Evolutionary conservation across 768 basidiomycete species (phyloP).

Genomic region (Rickenella mellea): DNA sequence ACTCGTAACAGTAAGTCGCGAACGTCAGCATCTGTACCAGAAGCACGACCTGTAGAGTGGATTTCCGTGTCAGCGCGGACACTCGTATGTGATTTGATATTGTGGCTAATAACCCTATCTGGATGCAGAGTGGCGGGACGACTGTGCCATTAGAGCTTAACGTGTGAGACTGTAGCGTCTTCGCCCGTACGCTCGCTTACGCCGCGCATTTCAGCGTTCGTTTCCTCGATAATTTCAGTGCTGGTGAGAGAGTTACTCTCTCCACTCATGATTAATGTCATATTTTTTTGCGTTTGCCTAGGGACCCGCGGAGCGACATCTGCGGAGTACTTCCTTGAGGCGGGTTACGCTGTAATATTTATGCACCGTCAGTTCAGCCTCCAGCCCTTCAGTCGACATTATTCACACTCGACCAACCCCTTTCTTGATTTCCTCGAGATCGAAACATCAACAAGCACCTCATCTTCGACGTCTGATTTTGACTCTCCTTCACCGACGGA

Average conservation of each 20-base stretch:
- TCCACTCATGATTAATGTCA: neutral
- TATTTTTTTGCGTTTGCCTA: constrained; percentile 18
- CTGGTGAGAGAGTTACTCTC: constrained; percentile 43
- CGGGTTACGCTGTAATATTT: constrained; percentile 96
- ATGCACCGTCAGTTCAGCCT: constrained; percentile 97
- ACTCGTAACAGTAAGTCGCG: constrained; percentile 75
- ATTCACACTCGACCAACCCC: constrained; percentile 95
- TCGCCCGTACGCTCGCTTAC: constrained; percentile 9
- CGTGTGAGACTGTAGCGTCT: constrained; percentile 58
- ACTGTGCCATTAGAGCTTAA: constrained; percentile 98
- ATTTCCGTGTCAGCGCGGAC: too few species aligned
- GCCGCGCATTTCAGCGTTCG: constrained; percentile 62
- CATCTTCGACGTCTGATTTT: too few species aligned
- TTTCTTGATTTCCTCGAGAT: constrained; percentile 94
- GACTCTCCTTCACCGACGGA: constrained; percentile 10
- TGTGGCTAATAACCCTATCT: constrained; percentile 2
- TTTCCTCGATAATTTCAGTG: constrained; percentile 98
- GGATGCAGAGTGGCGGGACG: constrained; percentile 84
- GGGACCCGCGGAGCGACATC: constrained; percentile 96
- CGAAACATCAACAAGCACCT: too few species aligned
- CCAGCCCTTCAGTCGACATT: constrained; percentile 95
- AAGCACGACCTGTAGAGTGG: neutral
- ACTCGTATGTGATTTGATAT: neutral
- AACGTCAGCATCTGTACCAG: neutral
- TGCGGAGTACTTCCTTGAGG: constrained; percentile 92